Percentiles rank a stretch among this genome's conserved stretches.
These are phyloP conservation scores for Clarireedia sp. DNA, from an alignment of 2,329 filamentous ascomycete species.

Conservation along the genomic window DNA sequence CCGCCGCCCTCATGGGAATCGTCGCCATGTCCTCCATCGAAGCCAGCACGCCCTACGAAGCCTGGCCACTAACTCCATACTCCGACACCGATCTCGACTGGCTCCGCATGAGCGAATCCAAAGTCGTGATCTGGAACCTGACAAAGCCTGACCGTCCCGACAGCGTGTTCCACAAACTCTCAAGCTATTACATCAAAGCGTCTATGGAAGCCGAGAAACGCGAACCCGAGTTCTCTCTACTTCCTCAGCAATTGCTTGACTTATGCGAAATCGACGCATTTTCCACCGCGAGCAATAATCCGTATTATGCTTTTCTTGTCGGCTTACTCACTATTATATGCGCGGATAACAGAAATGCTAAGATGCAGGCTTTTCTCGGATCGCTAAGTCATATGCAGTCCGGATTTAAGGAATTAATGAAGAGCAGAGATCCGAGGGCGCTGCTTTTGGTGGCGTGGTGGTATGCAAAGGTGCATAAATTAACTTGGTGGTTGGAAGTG, in stretches of 20 bases:
- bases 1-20: constrained; percentile 39
- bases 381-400: constrained; percentile 40
- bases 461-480: constrained; percentile 41
- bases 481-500: constrained; percentile 41
- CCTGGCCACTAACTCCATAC: constrained; percentile 47
- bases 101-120: constrained; percentile 49
- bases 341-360: constrained; percentile 30
- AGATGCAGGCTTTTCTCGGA: constrained; percentile 37
- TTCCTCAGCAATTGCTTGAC: constrained; percentile 8
- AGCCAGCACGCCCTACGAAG: constrained; percentile 34
- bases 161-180: neutral
- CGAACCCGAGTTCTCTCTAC: neutral
- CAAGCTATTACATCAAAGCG: neutral
- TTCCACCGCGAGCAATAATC: constrained; percentile 6
- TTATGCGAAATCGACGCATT: constrained; percentile 13
- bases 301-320: constrained; percentile 12
- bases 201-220: neutral
- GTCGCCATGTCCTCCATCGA: constrained; percentile 39
- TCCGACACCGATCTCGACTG: constrained; percentile 45
- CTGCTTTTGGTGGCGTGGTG: constrained; percentile 48
- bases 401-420: constrained; percentile 38
- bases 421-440: constrained; percentile 43
- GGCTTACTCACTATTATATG: constrained; percentile 5
- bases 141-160: constrained; percentile 3
- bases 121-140: constrained; percentile 42